Evolutionary conservation across 2,329 filamentous ascomycete genomes (phyloP), one percentile per base, ranked within the genome.

Genomic region (Neofusicoccum kwambonambiense): DNA sequence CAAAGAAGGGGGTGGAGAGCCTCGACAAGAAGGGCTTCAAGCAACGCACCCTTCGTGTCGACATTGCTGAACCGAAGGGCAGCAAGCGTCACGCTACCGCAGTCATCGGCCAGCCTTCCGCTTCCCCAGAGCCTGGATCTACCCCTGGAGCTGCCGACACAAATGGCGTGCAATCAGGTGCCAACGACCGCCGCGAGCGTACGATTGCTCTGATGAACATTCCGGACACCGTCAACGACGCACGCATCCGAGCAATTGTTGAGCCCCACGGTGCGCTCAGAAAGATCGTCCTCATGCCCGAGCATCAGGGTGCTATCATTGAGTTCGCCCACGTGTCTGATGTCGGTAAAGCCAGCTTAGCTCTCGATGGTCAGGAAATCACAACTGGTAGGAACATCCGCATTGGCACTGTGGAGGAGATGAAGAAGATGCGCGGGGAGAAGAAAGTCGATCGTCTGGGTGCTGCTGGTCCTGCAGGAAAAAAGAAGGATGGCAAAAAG

Each of bases 211-310:
- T 99, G 34, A 86, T 97, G 78, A 90, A 93, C 67, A 82, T 99
- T 1, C 92, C 95, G 0, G 95, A 98, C 73, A 98, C 93, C 0
- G 87, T 98, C 71, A 97, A 96, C 69, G 92, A 96, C 72, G 87
- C 90, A 1, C 91, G 93, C 35, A 87, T 99, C 63, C 87, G 87
- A 50, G 84, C 88, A 0, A 80, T 96, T 2, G 87, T 90, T 8
- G 89, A 92, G 70, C 84, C 87, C 1, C 84, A 89, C 50, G 93
- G 92, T 0, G 77, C 83, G 1, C 83, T 97, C 27, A 83, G 89
- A 68, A 94, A 93, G 75, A 83, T 98, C 3, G 83, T 90, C 12
- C 83, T 97, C 11, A 88, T 92, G 51, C 92, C 93, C 1, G 87
- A 92, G 66, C 91, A 96, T 67, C 88, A 89, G 65, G 93, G 93